Evolutionary conservation across 768 basidiomycete species (phyloP), one percentile per base, ranked within the genome.

Genomic region (Saitozyma sp.): DNA sequence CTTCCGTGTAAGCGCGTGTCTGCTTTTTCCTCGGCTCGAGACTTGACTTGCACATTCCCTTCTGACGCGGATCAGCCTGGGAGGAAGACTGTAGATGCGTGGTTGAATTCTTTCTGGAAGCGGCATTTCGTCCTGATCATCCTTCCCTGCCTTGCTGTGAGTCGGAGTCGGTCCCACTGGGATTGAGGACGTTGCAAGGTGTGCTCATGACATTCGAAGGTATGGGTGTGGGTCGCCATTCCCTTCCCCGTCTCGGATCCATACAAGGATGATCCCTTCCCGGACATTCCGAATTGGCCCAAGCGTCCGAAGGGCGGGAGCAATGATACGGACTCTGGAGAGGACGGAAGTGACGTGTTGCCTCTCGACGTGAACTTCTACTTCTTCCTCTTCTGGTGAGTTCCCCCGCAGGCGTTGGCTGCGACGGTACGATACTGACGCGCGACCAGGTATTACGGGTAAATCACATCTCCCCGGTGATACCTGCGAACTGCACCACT

Each of bases 171-270:
- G 41, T 2, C 39, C 16, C 9, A 43, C 9, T 19, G 6, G 14
- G 10, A 41, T 20, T 46, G 49, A 49, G 46, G 19, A 17, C 0
- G 49, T 53, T 48, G 17, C 8, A 14, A 20, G 11, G n/a, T 14
- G 7, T 61, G 20, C 40, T 54, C 46, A 57, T 55, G 20, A 37
- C 48, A 20, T 13, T 16, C 17, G 4, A 11, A 81, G 79, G 76
- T 80, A 16, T 82, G 81, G 81, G 29, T 81, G 1, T 83, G 82
- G 81, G 79, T 80, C 10, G 76, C 78, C 1, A 64, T 82, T 0
- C 82, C 82, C 6, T 82, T 83, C 56, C 82, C 82, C 0, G 75
- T 81, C 0, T 69, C 70, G 0, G 80, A 81, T 51, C 80, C 80
- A 17, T 81, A 77, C 62, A 70, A 50, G 54, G 75, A 68, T 54